Evolutionary conservation across 1,284 basidiomycete genomes (phyloP).

Genomic region (Gomphus bonarii): DNA sequence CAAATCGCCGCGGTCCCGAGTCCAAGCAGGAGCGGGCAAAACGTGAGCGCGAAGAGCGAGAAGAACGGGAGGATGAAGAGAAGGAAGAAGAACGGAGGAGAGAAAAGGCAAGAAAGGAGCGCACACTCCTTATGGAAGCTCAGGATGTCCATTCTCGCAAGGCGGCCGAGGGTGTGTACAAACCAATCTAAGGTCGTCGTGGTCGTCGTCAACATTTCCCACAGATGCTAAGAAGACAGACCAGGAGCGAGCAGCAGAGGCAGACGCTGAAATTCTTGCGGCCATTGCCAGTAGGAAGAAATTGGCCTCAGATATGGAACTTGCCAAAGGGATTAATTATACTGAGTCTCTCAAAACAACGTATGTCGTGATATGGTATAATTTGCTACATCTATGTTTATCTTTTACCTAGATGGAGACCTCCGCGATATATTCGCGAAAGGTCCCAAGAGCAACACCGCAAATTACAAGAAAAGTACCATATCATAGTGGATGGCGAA

Average conservation of each 20-base stretch:
- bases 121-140: slow-evolving; percentile 82
- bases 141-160: slow-evolving; percentile 84
- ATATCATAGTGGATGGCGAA: slow-evolving; percentile 88
- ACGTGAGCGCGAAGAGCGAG: slow-evolving; percentile 45
- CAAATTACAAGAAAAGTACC: slow-evolving; percentile 77
- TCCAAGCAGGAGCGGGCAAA: slow-evolving; percentile 44
- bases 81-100: slow-evolving; percentile 63
- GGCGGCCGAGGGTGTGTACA: slow-evolving; percentile 62
- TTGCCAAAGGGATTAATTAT: slow-evolving; percentile 89
- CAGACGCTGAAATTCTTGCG: slow-evolving; percentile 82
- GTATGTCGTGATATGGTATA: slow-evolving; percentile 30
- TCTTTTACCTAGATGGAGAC: slow-evolving; percentile 57
- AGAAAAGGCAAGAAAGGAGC: slow-evolving; percentile 70
- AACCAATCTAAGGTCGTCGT: background rate
- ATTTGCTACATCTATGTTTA: slow-evolving; percentile 8
- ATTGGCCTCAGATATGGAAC: slow-evolving; percentile 84
- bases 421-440: slow-evolving; percentile 77
- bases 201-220: slow-evolving; percentile 3
- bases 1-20: slow-evolving; percentile 43
- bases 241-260: slow-evolving; percentile 77
- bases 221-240: slow-evolving; percentile 81
- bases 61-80: slow-evolving; percentile 64
- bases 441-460: slow-evolving; percentile 62
- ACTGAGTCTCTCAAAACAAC: slow-evolving; percentile 79
- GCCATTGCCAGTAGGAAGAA: slow-evolving; percentile 88